A percentile compares a stretch with the other conserved stretches of the same genome.
phyloP scores from a whole-genome alignment of 2,329 filamentous ascomycete species.

The Hyphodiscus sp. region DNA sequence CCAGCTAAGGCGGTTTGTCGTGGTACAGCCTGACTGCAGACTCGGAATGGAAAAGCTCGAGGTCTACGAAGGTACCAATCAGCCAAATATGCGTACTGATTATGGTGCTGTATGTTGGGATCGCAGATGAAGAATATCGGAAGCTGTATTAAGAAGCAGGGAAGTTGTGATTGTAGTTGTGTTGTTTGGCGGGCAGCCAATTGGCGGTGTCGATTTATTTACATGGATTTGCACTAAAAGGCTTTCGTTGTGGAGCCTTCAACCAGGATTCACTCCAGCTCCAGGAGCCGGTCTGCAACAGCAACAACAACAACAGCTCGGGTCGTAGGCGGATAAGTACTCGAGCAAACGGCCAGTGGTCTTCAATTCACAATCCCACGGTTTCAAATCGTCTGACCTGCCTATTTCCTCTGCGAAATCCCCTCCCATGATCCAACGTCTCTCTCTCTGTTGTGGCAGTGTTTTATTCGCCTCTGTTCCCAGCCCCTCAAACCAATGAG shows the following conservation, averaged over 20 bases:
- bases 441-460: not conserved
- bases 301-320: not conserved
- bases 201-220: not conserved
- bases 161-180: not conserved
- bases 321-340: not conserved
- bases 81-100: not conserved
- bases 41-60: not conserved
- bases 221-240: not conserved
- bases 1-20: not conserved
- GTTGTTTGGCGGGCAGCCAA: not conserved
- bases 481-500: not conserved
- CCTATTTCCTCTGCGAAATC: not conserved
- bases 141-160: not conserved
- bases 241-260: not conserved
- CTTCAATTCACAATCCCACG: not conserved
- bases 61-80: not conserved
- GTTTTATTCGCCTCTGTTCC: not conserved
- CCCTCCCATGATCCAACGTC: not conserved
- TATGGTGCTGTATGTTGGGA: not conserved
- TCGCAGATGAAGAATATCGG: not conserved
- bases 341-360: not conserved
- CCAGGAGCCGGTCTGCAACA: not conserved
- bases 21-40: not conserved
- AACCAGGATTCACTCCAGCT: not conserved
- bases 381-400: not conserved